A percentile compares a stretch with the other conserved stretches of the same genome.
Conservation (phyloP, 2,329 filamentous ascomycete species). For the Ophiosphaerella herpotricha region DNA sequence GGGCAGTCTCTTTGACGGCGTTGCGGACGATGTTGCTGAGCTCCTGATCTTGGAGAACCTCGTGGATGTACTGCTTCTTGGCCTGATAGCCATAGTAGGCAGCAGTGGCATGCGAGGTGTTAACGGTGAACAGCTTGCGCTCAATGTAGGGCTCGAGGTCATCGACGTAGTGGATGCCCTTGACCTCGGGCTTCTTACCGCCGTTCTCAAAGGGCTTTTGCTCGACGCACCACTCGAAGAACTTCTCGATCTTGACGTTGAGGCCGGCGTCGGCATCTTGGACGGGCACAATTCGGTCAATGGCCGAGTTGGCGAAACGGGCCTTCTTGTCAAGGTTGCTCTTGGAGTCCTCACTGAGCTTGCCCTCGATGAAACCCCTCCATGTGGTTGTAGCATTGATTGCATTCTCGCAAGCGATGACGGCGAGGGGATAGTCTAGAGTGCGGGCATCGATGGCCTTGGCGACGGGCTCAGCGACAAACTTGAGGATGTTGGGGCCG, state of each 20-base stretch:
- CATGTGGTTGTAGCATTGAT: conserved; percentile 93
- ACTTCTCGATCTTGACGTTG: conserved; percentile 95
- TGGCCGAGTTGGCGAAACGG: conserved; percentile 94
- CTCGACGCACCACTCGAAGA: conserved; percentile 99
- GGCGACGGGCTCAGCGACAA: conserved; percentile 93
- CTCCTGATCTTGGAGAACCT: conserved; percentile 78
- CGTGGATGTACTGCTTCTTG: conserved; percentile 85
- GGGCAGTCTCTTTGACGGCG: conserved; percentile 82
- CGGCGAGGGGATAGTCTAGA: conserved; percentile 70
- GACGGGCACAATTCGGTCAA: conserved; percentile 95
- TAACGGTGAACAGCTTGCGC: conserved; percentile 99
- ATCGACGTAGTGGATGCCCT: conserved; percentile 91
- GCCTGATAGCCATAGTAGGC: conserved; percentile 93
- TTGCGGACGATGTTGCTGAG: conserved; percentile 80
- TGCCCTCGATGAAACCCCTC: conserved; percentile 75
- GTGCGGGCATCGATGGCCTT: conserved; percentile 85
- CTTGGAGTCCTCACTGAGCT: conserved; percentile 71
- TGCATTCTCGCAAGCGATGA: conserved; percentile 98
- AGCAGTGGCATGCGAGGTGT: conserved; percentile 94
- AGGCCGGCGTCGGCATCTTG: conserved; percentile 80
- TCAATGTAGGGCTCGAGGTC: conserved; percentile 95
- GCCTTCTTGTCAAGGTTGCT: conserved; percentile 73
- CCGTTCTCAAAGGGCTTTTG: conserved; percentile 75
- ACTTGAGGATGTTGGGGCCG: conserved; percentile 92
- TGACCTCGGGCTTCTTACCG: conserved; percentile 70